Evolutionary conservation across 768 basidiomycete genomes (phyloP), one percentile per base, ranked within the genome.

Genomic region (Lepiota subincarnata): DNA sequence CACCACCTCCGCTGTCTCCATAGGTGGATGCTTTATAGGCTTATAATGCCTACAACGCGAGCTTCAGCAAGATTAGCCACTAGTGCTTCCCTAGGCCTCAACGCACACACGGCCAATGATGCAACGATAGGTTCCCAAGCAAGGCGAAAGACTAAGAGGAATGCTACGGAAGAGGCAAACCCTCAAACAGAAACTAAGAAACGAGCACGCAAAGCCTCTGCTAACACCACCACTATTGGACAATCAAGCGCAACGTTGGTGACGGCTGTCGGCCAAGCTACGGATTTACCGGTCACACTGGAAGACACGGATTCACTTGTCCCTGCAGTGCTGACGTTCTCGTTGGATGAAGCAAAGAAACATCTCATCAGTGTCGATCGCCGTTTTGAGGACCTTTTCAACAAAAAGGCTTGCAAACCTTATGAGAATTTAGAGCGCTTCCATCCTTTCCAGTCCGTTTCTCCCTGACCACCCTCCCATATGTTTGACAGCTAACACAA

Each of bases 401-500:
- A 66, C 20, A 73, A 76, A 46, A 68, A 89, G 62, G 70, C 71
- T 38, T 94, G 91, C 68, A 85, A 80, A 58, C 92, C 92, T 1
- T 97, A 83, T 65, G 81, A 89, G 62, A 73, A 80, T 8, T 74
- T 87, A 14, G 86, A 91, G 62, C 72, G 73, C 36, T 77, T 92
- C n/a, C 88, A 92, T 64, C 91, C 92, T 1, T 95, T 93, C 67
- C 77, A 82, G 88, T 89, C 64, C 55, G 70, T 48, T 31, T 26
- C 34, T 28, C 28, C 39, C 6, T 39, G 24, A 34, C 18, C 19
- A 7, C 37, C 20, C 34, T 24, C 50, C 16, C 31, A 44, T 44
- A 50, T 8, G 44, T 18, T 24, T 46, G 44, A 45, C n/a, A 5
- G 48, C 47, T 28, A 18, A 41, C 26, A 41, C 22, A 42, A 31